Conservation (phyloP, 164 flowering plant genomes). For the Echeveria elegans region DNA sequence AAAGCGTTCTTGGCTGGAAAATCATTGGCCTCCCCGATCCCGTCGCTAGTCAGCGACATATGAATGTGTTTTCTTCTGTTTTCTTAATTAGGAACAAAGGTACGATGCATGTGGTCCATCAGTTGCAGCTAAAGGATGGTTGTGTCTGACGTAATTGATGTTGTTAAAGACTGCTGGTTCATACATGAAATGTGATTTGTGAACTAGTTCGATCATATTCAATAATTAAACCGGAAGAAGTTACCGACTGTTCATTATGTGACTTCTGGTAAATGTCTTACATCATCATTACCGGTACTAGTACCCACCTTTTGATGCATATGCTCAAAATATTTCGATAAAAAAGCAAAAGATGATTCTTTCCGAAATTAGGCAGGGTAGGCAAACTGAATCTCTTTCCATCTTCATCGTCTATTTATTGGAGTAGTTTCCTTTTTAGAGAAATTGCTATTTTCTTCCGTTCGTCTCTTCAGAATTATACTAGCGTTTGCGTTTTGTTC, state of each 20-base stretch:
- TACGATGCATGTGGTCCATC: neutral
- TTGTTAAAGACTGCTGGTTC: neutral
- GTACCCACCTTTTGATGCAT: neutral
- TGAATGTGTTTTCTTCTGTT: conserved; percentile 10
- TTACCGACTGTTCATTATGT: neutral
- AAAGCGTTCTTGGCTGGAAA: conserved; percentile 59
- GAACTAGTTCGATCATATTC: neutral
- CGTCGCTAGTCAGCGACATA: conserved; percentile 19
- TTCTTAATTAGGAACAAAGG: neutral
- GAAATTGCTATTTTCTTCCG: too few relatives aligned
- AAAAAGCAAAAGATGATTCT: neutral
- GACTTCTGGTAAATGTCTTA: neutral
- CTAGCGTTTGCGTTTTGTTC: too few relatives aligned
- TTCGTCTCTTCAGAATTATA: too few relatives aligned
- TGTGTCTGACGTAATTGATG: neutral
- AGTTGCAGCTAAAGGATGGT: neutral
- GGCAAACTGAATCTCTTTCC: neutral
- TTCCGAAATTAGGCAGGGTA: neutral
- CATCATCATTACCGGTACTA: neutral
- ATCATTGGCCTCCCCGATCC: conserved; percentile 37
- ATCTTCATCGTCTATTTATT: neutral
- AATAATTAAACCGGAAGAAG: too few relatives aligned
- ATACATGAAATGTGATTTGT: neutral
- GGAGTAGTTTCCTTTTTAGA: too few relatives aligned
- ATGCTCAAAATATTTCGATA: neutral